Evolutionary conservation across 352 stramenopile species (phyloP), one percentile per base, ranked within the genome.

Genomic region (Nothophytophthora sp.): DNA sequence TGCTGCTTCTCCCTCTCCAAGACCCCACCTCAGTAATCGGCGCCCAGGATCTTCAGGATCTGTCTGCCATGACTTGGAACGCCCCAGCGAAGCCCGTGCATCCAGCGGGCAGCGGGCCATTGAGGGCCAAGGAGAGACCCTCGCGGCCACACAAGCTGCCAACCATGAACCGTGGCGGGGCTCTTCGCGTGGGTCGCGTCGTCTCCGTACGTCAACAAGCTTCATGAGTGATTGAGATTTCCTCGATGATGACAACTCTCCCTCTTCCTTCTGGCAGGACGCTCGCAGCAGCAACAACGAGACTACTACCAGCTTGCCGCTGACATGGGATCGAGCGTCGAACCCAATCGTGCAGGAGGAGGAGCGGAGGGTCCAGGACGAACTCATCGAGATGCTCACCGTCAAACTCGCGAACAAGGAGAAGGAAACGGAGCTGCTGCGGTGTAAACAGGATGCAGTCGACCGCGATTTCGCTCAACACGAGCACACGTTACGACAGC

Each of bases 381-480:
- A 84, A 48, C 68, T 88, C 8, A 63, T 85, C 12, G 74, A 90
- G 44, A 79, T 90, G 60, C 70, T 90, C 16, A 79, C 70, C 0
- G 44, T 55, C 27, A 85, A 84, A 16, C 55, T 90, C 20, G 72
- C 74, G 0, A 83, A 85, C 50, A 81, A 81, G 22, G 79, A 88
- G 44, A 80, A 82, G 37, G 76, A 88, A 43, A 63, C 60, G 16
- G 79, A 90, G 32, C 55, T 70, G 22, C 45, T 78, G 19, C 69
- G 70, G 20, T 57, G 56, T 3, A 77, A 85, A 18, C 60, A 75
- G 38, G 54, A 43, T 13, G 32, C 37, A 0, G 39, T 63, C 13
- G 53, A 68, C 44, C 34, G 41, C 22, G 51, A 63, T 29, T 55
- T 63, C 19, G 20, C 23, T n/a, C 47, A 30, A 15, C 60, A 61